Evolutionary conservation across 2,329 filamentous ascomycete genomes (phyloP), one percentile per base, ranked within the genome.

Genomic region (Penicillium glabrum): DNA sequence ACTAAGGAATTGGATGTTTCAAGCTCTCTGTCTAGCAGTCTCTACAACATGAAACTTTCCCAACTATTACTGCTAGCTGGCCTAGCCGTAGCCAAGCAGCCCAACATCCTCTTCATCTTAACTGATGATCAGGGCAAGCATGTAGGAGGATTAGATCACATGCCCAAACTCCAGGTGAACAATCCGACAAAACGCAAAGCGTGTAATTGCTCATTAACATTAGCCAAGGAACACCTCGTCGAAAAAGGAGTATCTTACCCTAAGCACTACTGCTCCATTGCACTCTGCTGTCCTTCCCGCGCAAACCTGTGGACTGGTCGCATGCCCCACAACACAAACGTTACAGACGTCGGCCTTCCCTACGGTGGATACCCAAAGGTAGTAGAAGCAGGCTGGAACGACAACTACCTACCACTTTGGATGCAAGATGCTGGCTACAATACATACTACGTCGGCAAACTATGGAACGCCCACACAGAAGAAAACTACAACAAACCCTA

Each of bases 401-500:
- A 86, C 1, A 82, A 87, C 35, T 90, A 88, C 58, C 79, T 91
- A 0, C 88, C 88, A 0, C 69, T 90, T 0, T 91, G 88, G 87
- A 72, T 91, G n/a, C 86, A 89, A 61, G 70, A 82, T 4, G 83
- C 82, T 0, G 87, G 87, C 0, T 90, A 90, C 67, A 83, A 84
- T 61, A 90, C 88, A 0, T 90, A 89, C 66, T 91, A 90, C 64
- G 84, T 83, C 0, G 89, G 73, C 14, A 91, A 91, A 67, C 76
- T 90, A 5, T 87, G 88, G 74, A 91, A 91, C 61, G 78, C 81
- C 0, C 86, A 89, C 51, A 83, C 77, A 0, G 76, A 83, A 1
- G 66, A 78, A 0, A 90, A 88, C 57, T 90, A 89, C 67, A 74
- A 87, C 65, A 75, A 77, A 4, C 82, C 86, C 0, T 79, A 74